These are phyloP conservation scores for Tolypocladium album DNA, from an alignment of 2,329 filamentous ascomycete genomes.

Conservation along the genomic window DNA sequence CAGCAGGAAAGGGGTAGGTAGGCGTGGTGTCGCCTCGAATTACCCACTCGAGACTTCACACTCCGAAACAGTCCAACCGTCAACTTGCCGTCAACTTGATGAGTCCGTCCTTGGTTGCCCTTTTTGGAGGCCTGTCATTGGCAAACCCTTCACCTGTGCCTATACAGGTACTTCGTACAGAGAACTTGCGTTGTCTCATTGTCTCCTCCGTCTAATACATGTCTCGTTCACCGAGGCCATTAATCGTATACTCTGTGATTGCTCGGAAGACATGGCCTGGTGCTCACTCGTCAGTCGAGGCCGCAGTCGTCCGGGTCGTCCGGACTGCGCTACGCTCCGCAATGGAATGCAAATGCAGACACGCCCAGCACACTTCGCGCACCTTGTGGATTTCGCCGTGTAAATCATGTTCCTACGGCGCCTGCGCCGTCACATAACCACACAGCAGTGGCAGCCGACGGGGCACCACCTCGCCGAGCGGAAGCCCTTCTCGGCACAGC, in stretches of 20 bases:
- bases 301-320: background rate
- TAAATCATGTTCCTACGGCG: background rate
- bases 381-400: background rate
- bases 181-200: background rate
- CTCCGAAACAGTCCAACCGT: background rate
- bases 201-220: background rate
- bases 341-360: no score
- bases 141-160: background rate
- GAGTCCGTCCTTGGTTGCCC: background rate
- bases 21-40: background rate
- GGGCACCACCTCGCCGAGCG: constrained; percentile 26
- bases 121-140: background rate
- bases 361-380: background rate
- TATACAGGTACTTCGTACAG: background rate
- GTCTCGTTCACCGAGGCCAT: background rate
- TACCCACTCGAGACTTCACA: background rate
- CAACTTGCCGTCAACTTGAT: background rate
- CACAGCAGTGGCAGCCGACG: constrained; percentile 18
- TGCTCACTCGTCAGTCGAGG: background rate
- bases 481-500: constrained; percentile 17
- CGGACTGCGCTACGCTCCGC: background rate
- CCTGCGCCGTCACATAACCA: constrained; percentile 10
- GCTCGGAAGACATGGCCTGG: background rate
- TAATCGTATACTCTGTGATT: background rate
- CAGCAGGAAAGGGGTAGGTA: background rate